Percentiles rank a stretch among this genome's conserved stretches.
These are phyloP conservation scores for Cyclotella sp. DNA, from an alignment of 108 stramenopile species.

Conservation along the genomic window DNA sequence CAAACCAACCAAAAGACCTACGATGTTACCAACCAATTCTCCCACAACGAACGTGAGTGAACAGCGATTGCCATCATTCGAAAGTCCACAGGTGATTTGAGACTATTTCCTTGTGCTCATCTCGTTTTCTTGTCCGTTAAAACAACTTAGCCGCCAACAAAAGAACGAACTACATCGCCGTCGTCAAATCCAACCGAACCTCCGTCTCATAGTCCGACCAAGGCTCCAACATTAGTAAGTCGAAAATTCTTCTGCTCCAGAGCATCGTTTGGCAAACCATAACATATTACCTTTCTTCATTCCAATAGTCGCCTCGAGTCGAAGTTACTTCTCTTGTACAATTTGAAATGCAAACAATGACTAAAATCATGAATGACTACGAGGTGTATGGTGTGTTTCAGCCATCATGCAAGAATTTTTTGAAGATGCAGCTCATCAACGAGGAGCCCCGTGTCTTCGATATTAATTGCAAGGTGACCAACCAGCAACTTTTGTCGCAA, in stretches of 20 bases:
- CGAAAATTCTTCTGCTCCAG: neutral
- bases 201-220: conserved; percentile 4
- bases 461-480: conserved; percentile 22
- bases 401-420: conserved; percentile 24
- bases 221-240: neutral
- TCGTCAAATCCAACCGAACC: conserved; percentile 11
- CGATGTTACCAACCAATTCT: neutral
- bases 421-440: conserved; percentile 1
- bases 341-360: conserved; percentile 19
- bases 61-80: neutral
- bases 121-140: neutral
- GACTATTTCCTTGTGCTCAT: no score
- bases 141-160: conserved; percentile 5
- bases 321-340: conserved; percentile 17
- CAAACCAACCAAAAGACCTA: neutral
- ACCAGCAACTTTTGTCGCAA: conserved; percentile 25
- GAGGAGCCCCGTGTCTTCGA: conserved; percentile 14
- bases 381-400: conserved; percentile 20
- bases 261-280: neutral
- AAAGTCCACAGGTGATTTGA: no score
- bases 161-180: neutral
- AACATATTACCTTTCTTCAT: neutral
- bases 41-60: neutral
- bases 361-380: conserved; percentile 21
- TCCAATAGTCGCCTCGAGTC: neutral